Base-by-base conservation (phyloP, 331 rosid species). In the Stylosanthes scabra region DNA sequence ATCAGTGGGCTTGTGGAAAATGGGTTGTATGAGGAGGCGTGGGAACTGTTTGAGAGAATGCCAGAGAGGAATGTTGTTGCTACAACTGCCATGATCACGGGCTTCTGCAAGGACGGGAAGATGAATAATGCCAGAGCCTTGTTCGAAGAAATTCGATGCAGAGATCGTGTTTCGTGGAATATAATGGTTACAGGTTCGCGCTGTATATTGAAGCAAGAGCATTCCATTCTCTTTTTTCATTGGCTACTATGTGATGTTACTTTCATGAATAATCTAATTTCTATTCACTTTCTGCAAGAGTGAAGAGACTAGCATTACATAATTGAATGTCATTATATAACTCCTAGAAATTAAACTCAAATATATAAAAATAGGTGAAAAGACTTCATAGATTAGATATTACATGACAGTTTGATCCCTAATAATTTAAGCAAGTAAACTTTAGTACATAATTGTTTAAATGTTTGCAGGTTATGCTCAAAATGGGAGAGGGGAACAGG, bases 401-500 rank as follows among this genome's bases (percentile, higher is more conserved):
- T 7, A 42, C 46, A 42, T 6, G 46, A 42, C 6, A 42, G 11
- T 42, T 7, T 42, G 7, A 42, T 42, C 46, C 46, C 1, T 42
- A 9, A 8, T 34, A 42, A 42, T 42, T 1, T 42, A 8, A 42
- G 10, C 46, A 42, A 42, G 8, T 11, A 42, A 2, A 7, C 0
- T 9, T 9, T 45, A 57, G 9, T 42, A 59, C 67, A 41, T 13
- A 34, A 68, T 55, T 58, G 68, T 57, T 72, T 80, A 67, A 10
- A 25, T 31, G n/a, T 51, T 81, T 66, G 66, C 75, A 83, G 88
- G 93, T 16, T 79, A 71, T 71, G 87, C 93, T 6, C 88, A 88
- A 66, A 85, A 81, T 77, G 88, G 84, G 56, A 60, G 67, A 25
- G 86, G 88, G 65, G 90, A 79, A 78, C 90, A 85, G 74, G 87